These are phyloP conservation scores for Schizophyllum commune DNA, from an alignment of 1,284 basidiomycete genomes.

Conservation along the genomic window DNA sequence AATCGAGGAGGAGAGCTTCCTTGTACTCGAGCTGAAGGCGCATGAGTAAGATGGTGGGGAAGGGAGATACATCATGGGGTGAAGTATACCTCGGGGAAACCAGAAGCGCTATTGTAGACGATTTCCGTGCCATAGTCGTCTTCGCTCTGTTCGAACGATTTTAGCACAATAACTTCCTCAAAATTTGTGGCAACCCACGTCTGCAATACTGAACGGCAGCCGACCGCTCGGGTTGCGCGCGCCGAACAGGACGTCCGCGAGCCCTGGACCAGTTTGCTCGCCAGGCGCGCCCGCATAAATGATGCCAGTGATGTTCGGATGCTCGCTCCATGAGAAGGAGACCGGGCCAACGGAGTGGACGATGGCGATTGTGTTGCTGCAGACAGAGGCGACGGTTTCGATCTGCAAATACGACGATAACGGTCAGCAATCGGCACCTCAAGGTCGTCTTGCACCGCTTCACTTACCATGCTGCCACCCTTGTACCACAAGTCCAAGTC, in stretches of 20 bases:
- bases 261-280: conserved; percentile 54
- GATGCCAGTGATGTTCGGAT: conserved; percentile 65
- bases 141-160: background rate
- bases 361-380: conserved; percentile 61
- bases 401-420: conserved; percentile 18
- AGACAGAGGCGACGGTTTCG: conserved; percentile 35
- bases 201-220: conserved; percentile 55
- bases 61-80: conserved; percentile 38
- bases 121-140: conserved; percentile 32
- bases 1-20: conserved; percentile 52
- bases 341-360: conserved; percentile 60
- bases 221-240: conserved; percentile 52
- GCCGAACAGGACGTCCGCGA: conserved; percentile 51
- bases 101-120: conserved; percentile 27
- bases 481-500: conserved; percentile 65
- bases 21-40: conserved; percentile 30
- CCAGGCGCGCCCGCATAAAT: conserved; percentile 56
- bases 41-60: background rate
- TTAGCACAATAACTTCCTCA: background rate
- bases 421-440: background rate
- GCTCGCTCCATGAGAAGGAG: conserved; percentile 47
- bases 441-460: background rate
- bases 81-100: conserved; percentile 30
- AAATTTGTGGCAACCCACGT: conserved; percentile 21
- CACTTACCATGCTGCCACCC: conserved; percentile 28